These are phyloP conservation scores for Westerdykella aurantiaca DNA, from an alignment of 2,329 filamentous ascomycete species.

Conservation along the genomic window DNA sequence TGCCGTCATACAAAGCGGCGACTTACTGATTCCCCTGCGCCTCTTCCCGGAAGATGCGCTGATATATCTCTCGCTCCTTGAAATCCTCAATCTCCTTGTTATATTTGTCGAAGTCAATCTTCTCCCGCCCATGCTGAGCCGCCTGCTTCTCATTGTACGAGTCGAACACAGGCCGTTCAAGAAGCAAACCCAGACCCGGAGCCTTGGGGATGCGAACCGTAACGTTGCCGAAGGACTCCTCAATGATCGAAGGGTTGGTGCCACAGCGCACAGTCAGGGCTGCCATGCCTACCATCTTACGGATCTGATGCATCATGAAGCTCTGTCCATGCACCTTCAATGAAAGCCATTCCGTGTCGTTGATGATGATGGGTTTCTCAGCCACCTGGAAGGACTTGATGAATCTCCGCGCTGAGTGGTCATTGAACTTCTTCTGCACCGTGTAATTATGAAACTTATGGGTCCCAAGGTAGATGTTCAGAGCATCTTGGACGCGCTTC, in stretches of 20 bases:
- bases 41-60: constrained; percentile 84
- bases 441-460: constrained; percentile 98
- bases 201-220: constrained; percentile 90
- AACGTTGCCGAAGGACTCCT: constrained; percentile 63
- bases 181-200: constrained; percentile 76
- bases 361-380: constrained; percentile 66
- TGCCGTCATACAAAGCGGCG: not conserved
- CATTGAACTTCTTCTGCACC: constrained; percentile 73
- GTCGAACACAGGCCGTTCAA: constrained; percentile 89
- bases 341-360: constrained; percentile 90
- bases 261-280: constrained; percentile 80
- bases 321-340: constrained; percentile 95
- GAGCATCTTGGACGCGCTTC: constrained; percentile 65
- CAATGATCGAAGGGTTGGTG: constrained; percentile 64
- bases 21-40: constrained; percentile 80
- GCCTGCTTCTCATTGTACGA: constrained; percentile 73
- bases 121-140: constrained; percentile 57
- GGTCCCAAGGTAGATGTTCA: constrained; percentile 75
- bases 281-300: constrained; percentile 97
- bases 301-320: constrained; percentile 99
- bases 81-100: constrained; percentile 77
- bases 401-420: constrained; percentile 79
- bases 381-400: constrained; percentile 83
- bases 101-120: constrained; percentile 73
- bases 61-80: constrained; percentile 88